Evolutionary conservation across 2,329 filamentous ascomycete species (phyloP).

Genomic region (Bipolaris bicolor): DNA sequence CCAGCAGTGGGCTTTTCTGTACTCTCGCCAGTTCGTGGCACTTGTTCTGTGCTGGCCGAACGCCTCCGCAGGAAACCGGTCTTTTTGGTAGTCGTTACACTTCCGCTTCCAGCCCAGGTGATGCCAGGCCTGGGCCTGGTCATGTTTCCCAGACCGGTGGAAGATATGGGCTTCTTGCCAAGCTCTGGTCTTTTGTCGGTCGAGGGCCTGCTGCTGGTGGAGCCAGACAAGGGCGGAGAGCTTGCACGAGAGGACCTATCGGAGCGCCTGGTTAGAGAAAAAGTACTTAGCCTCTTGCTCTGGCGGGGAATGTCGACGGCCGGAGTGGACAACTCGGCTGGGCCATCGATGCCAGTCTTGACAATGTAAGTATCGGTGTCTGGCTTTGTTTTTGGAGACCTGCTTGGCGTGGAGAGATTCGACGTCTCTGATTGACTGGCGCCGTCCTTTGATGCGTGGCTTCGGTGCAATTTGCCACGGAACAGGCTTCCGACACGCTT

Average conservation of each 20-base stretch:
- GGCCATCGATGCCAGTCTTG: slow-evolving; percentile 39
- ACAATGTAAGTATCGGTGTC: slow-evolving; percentile 30
- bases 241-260: slow-evolving; percentile 47
- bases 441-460: slow-evolving; percentile 13
- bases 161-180: slow-evolving; percentile 35
- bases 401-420: slow-evolving; percentile 4
- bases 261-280: slow-evolving; percentile 48
- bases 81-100: slow-evolving; percentile 26
- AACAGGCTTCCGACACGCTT: slow-evolving; percentile 44
- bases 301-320: slow-evolving; percentile 34
- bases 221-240: slow-evolving; percentile 47
- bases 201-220: slow-evolving; percentile 44
- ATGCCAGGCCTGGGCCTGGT: slow-evolving; percentile 34
- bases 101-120: slow-evolving; percentile 37
- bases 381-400: slow-evolving; percentile 10
- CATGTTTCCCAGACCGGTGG: slow-evolving; percentile 41
- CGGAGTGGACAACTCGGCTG: slow-evolving; percentile 30
- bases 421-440: slow-evolving; percentile 6
- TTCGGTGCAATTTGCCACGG: slow-evolving; percentile 33
- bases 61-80: slow-evolving; percentile 38
- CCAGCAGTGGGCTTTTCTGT: slow-evolving; percentile 39
- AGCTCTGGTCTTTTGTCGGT: slow-evolving; percentile 19
- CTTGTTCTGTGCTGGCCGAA: slow-evolving; percentile 47
- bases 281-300: slow-evolving; percentile 43
- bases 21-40: slow-evolving; percentile 34